Conservation (phyloP, 1,284 basidiomycete genomes). For the Cystobasidium sp. region DNA sequence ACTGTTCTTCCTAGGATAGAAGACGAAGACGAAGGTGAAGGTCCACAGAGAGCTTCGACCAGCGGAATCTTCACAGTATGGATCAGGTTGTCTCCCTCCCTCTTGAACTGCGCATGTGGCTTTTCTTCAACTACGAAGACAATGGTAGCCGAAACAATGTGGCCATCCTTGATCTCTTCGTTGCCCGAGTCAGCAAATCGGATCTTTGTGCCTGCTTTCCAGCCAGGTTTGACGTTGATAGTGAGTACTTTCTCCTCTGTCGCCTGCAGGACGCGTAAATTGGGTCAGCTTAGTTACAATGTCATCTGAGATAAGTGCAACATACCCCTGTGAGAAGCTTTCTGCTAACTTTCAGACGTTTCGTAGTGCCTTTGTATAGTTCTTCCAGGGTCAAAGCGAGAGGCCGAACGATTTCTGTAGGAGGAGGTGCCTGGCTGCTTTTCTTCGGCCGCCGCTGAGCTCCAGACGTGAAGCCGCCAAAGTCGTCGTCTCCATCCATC, state of each 20-base stretch:
- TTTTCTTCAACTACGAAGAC: slow-evolving; percentile 84
- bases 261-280: neutral
- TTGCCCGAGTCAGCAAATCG: slow-evolving; percentile 86
- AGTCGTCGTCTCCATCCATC: slow-evolving; percentile 49
- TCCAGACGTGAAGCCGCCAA: slow-evolving; percentile 28
- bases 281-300: neutral
- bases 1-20: slow-evolving; percentile 58
- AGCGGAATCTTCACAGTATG: slow-evolving; percentile 70
- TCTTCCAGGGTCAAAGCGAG: slow-evolving; percentile 88
- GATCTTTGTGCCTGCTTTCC: slow-evolving; percentile 79
- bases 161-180: slow-evolving; percentile 65
- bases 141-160: slow-evolving; percentile 37
- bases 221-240: slow-evolving; percentile 76
- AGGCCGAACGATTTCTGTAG: slow-evolving; percentile 75
- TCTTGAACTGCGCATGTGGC: slow-evolving; percentile 71
- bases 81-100: slow-evolving; percentile 80
- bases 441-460: slow-evolving; percentile 62
- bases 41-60: slow-evolving; percentile 76
- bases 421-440: slow-evolving; percentile 57
- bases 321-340: slow-evolving; percentile 42
- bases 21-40: slow-evolving; percentile 51
- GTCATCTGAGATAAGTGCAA: neutral
- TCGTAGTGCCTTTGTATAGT: slow-evolving; percentile 84
- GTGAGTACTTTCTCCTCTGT: slow-evolving; percentile 59
- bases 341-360: slow-evolving; percentile 81